phyloP scores from a whole-genome alignment of 2,329 filamentous ascomycete species.

The Cladosporium sp. region DNA sequence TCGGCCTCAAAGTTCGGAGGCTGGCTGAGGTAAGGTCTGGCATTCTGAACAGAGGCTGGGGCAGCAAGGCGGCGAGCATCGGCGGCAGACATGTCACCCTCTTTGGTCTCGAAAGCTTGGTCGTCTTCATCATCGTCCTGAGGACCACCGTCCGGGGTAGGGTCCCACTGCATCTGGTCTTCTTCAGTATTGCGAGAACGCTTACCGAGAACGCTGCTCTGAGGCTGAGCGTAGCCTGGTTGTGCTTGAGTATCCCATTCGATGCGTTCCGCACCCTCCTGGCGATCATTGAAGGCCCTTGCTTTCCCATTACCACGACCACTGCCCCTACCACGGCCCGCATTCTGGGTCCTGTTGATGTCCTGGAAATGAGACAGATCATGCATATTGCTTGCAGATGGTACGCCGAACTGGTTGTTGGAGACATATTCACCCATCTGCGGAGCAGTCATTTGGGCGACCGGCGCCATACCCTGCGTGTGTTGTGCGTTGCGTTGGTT shows the following conservation, averaged over 20 bases:
- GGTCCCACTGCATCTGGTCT: slow-evolving; percentile 18
- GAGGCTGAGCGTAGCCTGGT: not conserved
- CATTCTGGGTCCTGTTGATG: not conserved
- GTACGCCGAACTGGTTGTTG: not conserved
- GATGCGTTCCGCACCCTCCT: slow-evolving; percentile 35
- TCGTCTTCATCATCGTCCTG: slow-evolving; percentile 16
- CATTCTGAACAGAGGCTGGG: slow-evolving; percentile 16
- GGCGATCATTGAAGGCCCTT: slow-evolving; percentile 37
- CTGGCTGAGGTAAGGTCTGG: slow-evolving; percentile 6
- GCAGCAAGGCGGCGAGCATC: slow-evolving; percentile 35
- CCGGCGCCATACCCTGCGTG: not conserved
- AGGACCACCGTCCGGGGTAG: slow-evolving; percentile 30
- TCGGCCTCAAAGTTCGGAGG: slow-evolving; percentile 11
- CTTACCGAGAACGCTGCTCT: slow-evolving; percentile 26
- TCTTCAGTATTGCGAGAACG: slow-evolving; percentile 25
- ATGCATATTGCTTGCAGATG: not conserved
- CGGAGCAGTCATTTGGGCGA: slow-evolving; percentile 6
- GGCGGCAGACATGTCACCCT: slow-evolving; percentile 28
- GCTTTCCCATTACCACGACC: not conserved
- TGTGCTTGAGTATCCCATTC: slow-evolving; percentile 31
- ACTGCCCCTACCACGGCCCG: slow-evolving; percentile 12
- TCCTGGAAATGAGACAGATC: slow-evolving; percentile 7
- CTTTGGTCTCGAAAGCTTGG: slow-evolving; percentile 41
- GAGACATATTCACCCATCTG: not conserved
- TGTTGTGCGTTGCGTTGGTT: not conserved